Evolutionary conservation across 257 asterid species (phyloP).

Genomic region (Lithospermum erythrorhizon): DNA sequence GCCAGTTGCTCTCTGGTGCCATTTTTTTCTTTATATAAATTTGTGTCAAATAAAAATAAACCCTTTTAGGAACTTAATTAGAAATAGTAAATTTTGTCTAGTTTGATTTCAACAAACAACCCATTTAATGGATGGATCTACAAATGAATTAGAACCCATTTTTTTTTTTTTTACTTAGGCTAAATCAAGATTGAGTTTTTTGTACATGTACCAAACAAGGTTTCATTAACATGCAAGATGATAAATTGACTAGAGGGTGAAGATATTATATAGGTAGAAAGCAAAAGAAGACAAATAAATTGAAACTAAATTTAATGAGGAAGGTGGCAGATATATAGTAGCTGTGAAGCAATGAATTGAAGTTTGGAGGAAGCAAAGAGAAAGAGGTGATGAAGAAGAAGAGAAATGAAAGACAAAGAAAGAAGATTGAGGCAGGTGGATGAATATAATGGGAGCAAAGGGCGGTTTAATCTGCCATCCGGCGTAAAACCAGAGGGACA

Average conservation of each 20-base stretch:
- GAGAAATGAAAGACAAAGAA: slow-evolving; percentile 6
- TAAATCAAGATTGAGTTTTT: neutral
- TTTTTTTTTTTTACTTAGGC: neutral
- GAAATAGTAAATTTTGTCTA: neutral
- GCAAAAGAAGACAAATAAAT: neutral
- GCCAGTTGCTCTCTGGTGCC: slow-evolving; percentile 83
- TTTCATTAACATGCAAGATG: neutral
- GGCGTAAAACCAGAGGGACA: slow-evolving; percentile 68
- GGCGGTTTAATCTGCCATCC: slow-evolving; percentile 85
- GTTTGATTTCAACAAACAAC: neutral
- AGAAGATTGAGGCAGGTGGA: slow-evolving; percentile 41
- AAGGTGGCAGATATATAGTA: neutral
- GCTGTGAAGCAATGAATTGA: slow-evolving; percentile 2
- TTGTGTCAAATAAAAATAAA: neutral
- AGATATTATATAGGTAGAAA: neutral
- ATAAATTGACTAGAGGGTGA: neutral
- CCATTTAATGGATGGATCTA: slow-evolving; percentile 6
- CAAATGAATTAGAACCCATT: slow-evolving; percentile 1
- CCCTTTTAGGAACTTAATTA: neutral
- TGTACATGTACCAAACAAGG: neutral
- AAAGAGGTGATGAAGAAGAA: slow-evolving; percentile 17
- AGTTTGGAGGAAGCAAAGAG: slow-evolving; percentile 24
- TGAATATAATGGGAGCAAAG: slow-evolving; percentile 61
- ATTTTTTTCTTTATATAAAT: slow-evolving; percentile 16
- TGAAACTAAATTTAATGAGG: neutral